Evolutionary conservation across 1,284 basidiomycete species (phyloP).

Genomic region (Macrocybe sp.): DNA sequence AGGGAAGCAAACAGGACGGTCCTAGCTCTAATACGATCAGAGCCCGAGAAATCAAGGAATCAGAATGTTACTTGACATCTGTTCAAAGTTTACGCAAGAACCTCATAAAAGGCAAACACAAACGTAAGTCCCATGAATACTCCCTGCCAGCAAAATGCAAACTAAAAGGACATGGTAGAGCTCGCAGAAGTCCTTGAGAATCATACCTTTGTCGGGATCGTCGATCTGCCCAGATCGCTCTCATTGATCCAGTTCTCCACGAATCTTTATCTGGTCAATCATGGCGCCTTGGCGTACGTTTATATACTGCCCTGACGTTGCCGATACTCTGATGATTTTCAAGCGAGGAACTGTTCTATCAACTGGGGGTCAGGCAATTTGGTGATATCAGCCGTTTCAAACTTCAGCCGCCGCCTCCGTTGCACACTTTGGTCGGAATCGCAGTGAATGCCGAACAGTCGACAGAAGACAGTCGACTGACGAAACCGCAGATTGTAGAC

Average conservation of each 20-base stretch:
- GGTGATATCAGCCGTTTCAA: slow-evolving; percentile 74
- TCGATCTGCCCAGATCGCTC: slow-evolving; percentile 71
- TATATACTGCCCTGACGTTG: slow-evolving; percentile 3
- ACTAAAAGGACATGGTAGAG: slow-evolving; percentile 37
- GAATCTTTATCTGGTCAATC: slow-evolving; percentile 86
- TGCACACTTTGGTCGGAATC: slow-evolving; percentile 70
- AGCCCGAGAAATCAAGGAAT: slow-evolving; percentile 67
- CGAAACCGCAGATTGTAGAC: slow-evolving; percentile 61
- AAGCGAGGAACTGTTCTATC: slow-evolving; percentile 95
- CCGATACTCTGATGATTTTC: neutral
- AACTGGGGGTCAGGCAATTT: slow-evolving; percentile 90
- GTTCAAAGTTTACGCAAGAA: slow-evolving; percentile 64
- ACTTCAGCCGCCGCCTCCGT: slow-evolving; percentile 77
- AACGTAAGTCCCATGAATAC: slow-evolving; percentile 43
- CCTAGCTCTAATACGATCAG: slow-evolving; percentile 20
- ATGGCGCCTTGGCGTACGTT: slow-evolving; percentile 74
- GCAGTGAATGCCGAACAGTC: slow-evolving; percentile 75
- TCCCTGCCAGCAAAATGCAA: neutral
- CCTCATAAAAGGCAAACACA: slow-evolving; percentile 59
- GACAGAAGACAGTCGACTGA: slow-evolving; percentile 43
- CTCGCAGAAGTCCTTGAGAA: slow-evolving; percentile 81
- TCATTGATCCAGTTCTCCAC: slow-evolving; percentile 88
- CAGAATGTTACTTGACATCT: slow-evolving; percentile 78
- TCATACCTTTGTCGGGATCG: slow-evolving; percentile 92
- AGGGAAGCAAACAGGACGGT: slow-evolving; percentile 14